phyloP scores from a whole-genome alignment of 176 grass and related monocot genomes.

The Urochloa ruziziensis region DNA sequence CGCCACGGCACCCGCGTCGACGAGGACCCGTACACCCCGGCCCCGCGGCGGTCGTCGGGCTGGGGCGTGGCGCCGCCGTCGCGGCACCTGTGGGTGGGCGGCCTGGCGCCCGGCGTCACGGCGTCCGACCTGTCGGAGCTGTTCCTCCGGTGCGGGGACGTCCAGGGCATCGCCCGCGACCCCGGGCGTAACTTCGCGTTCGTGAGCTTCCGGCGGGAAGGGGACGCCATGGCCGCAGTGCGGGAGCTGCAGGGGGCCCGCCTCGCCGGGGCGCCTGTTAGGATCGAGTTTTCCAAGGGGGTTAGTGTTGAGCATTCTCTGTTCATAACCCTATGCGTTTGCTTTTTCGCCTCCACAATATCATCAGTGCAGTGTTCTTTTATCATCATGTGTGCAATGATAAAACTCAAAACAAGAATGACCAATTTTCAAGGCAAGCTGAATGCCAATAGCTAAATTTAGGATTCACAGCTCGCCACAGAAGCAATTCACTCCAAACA shows the following conservation, averaged over 20 bases:
- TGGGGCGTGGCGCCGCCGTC: slow-evolving; percentile 79
- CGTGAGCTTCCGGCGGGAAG: slow-evolving; percentile 63
- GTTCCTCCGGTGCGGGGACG: slow-evolving; percentile 65
- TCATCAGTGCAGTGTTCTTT: slow-evolving; percentile 1
- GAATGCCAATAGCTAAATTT: neutral
- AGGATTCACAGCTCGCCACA: neutral
- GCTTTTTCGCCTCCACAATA: slow-evolving; percentile 23
- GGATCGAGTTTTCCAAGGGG: slow-evolving; percentile 99
- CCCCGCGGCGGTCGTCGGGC: slow-evolving; percentile 37
- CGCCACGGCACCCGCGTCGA: slow-evolving; percentile 13
- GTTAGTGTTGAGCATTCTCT: slow-evolving; percentile 77
- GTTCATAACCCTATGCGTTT: slow-evolving; percentile 24
- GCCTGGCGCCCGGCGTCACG: slow-evolving; percentile 49
- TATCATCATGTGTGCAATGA: neutral
- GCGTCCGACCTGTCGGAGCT: slow-evolving; percentile 55
- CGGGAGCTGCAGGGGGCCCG: slow-evolving; percentile 61
- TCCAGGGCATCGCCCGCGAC: slow-evolving; percentile 55
- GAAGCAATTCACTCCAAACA: neutral
- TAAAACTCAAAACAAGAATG: neutral
- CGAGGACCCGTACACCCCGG: slow-evolving; percentile 17
- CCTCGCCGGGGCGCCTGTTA: slow-evolving; percentile 62
- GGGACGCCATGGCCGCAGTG: slow-evolving; percentile 57
- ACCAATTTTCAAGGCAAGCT: neutral
- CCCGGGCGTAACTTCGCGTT: slow-evolving; percentile 75
- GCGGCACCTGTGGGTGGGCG: slow-evolving; percentile 84